Percentiles rank a stretch among this genome's conserved stretches.
Evolutionary conservation across 2,329 filamentous ascomycete species (phyloP).

Genomic region (Trichoderma endophyticum): DNA sequence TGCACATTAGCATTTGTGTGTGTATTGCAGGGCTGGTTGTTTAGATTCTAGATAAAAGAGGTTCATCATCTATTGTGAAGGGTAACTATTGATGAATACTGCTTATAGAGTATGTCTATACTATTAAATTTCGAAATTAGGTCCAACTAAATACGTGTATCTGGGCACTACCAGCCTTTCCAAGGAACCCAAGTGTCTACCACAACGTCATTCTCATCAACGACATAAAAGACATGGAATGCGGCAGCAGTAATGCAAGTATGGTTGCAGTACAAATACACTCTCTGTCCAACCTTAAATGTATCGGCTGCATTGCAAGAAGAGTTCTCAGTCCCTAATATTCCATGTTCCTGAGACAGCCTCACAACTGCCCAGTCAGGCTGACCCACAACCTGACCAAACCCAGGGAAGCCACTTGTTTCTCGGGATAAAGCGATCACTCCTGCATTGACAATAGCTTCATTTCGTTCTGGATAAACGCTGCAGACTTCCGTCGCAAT

Average conservation of each 20-base stretch:
- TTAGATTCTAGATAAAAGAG: background rate
- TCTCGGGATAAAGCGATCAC: background rate
- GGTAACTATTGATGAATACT: too few relatives aligned
- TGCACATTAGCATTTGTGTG: background rate
- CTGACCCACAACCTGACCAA: background rate
- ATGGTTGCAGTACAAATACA: background rate
- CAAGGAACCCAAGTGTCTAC: background rate
- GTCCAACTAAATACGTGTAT: too few relatives aligned
- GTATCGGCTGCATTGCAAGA: background rate
- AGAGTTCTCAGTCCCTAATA: background rate
- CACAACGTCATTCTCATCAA: background rate
- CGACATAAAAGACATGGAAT: background rate
- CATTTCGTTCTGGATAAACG: too few relatives aligned
- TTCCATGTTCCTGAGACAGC: background rate
- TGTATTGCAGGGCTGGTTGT: background rate
- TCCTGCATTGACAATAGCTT: background rate
- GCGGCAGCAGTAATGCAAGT: background rate
- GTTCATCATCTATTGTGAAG: background rate
- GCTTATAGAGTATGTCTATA: too few relatives aligned
- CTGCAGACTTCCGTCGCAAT: too few relatives aligned
- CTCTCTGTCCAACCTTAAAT: background rate
- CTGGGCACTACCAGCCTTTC: background rate
- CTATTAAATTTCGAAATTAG: too few relatives aligned
- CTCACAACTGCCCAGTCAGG: background rate
- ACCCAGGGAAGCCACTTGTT: background rate